Evolutionary conservation across 179 eudicot genomes (phyloP), one percentile per base, ranked within the genome.

Genomic region (Silene coronaria): DNA sequence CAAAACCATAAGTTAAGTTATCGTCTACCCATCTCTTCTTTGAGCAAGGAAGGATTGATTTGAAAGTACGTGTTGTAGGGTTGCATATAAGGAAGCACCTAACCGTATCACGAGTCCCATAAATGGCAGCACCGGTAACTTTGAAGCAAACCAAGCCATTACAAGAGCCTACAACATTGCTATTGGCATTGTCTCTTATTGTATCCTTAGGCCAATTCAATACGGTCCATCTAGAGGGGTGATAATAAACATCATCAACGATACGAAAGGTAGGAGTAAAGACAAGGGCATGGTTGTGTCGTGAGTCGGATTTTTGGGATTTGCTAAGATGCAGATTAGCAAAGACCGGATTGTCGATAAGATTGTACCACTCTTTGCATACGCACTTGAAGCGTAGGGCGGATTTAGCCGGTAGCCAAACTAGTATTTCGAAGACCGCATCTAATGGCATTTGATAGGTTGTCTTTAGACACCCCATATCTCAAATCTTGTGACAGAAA

Each of bases 361-460:
- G 55, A 68, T 36, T 36, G 55, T 19, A 68, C 57, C 72, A 68
- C 0, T 68, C 55, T 38, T 68, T 68, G 72, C 71, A 1, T 36
- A 67, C 71, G 16, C 27, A 13, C 16, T 19, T 67, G 42, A 67
- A 67, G 51, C 24, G 71, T n/a, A 36, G 5, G 5, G 38, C 51
- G 2, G 71, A 27, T 7, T 36, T n/a, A 16, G 21, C 51, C 10
- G 71, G 71, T 19, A 67, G 7, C 71, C 71, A 16, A 27, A 11
- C 51, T 4, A 67, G 53, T 67, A 67, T 67, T 6, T 67, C 71
- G 1, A 6, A 1, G 27, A 67, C n/a, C 0, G 19, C 71, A 17
- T 36, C 71, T 8, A 30, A 30, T 4, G 71, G 53, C 16, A 67
- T 28, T 0, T 8, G 21, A 30, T 3, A 19, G 8, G n/a, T 64